Evolutionary conservation across 257 asterid species (phyloP).

Genomic region (Buddleja alternifolia): DNA sequence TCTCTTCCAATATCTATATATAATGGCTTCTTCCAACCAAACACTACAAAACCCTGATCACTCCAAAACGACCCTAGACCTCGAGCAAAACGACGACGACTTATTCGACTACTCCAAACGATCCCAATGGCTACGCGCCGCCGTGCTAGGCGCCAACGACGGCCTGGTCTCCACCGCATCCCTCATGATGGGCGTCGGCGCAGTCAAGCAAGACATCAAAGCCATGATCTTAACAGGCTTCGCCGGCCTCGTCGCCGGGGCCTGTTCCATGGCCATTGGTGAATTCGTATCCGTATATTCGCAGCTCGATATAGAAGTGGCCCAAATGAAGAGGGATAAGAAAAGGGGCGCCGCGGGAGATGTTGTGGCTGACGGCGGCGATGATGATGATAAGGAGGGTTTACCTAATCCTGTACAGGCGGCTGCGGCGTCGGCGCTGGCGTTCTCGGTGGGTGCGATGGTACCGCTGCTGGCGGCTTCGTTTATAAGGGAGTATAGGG

Average conservation of each 20-base stretch:
- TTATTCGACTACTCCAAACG: conserved; percentile 71
- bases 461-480: conserved; percentile 82
- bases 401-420: conserved; percentile 80
- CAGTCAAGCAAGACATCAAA: conserved; percentile 73
- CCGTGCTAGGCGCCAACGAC: conserved; percentile 86
- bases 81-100: conserved; percentile 40
- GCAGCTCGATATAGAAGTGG: conserved; percentile 73
- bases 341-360: conserved; percentile 25
- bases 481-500: conserved; percentile 59
- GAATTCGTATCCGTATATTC: conserved; percentile 82
- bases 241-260: conserved; percentile 84
- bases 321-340: conserved; percentile 57
- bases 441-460: conserved; percentile 73
- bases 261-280: conserved; percentile 91
- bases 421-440: conserved; percentile 76
- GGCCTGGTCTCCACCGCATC: conserved; percentile 80
- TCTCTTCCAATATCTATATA: not conserved
- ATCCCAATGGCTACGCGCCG: conserved; percentile 91
- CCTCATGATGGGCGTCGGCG: conserved; percentile 88
- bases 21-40: conserved; percentile 52
- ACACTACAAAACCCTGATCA: conserved; percentile 43
- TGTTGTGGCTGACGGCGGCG: conserved; percentile 21
- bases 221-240: conserved; percentile 79
- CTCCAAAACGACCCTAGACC: conserved; percentile 25
- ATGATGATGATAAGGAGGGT: conserved; percentile 26